Percentiles rank a stretch among this genome's conserved stretches.
phyloP scores from a whole-genome alignment of 495 filamentous ascomycete genomes.

The Xylaria curta region DNA sequence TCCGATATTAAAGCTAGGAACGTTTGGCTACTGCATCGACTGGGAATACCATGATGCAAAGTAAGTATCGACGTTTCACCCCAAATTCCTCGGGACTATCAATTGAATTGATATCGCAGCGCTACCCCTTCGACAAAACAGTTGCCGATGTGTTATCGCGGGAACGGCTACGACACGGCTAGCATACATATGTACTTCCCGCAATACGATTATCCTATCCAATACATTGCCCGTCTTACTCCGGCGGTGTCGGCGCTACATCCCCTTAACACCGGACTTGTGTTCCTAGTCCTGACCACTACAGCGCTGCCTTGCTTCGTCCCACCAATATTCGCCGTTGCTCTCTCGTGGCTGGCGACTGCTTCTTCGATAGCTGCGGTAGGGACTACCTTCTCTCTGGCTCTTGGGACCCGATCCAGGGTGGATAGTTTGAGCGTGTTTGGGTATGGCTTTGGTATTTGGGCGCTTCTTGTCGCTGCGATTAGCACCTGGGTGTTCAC shows the following conservation, averaged over 20 bases:
- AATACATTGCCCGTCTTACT: background rate
- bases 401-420: background rate
- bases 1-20: background rate
- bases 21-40: slow-evolving; percentile 9
- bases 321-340: slow-evolving; percentile 1
- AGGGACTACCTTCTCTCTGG: background rate
- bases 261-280: slow-evolving; percentile 1
- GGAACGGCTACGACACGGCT: background rate
- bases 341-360: background rate
- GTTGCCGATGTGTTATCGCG: background rate
- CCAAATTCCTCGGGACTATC: background rate
- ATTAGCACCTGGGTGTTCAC: slow-evolving; percentile 1
- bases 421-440: background rate
- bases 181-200: background rate
- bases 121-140: background rate
- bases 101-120: background rate
- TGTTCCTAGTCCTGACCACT: background rate
- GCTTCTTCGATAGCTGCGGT: background rate
- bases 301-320: slow-evolving; percentile 9
- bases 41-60: background rate
- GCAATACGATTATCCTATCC: background rate
- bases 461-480: background rate
- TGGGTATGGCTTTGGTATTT: background rate
- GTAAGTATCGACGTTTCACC: background rate
- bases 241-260: background rate